A percentile compares a stretch with the other conserved stretches of the same genome.
phyloP scores from a whole-genome alignment of 352 stramenopile genomes.

The Phytopythium kandeliae region DNA sequence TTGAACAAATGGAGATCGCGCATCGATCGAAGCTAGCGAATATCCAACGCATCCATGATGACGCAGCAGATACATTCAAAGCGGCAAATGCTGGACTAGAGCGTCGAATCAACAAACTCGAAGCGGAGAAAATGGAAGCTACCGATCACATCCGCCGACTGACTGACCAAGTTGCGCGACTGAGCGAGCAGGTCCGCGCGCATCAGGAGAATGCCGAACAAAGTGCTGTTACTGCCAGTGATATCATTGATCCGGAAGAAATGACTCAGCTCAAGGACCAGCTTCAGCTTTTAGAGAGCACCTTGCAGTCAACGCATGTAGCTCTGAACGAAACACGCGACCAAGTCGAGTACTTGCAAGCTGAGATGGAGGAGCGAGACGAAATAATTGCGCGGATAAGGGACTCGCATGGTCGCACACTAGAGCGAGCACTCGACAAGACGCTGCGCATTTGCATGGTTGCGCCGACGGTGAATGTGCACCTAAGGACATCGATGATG shows the following conservation, averaged over 20 bases:
- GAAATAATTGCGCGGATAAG: conserved; percentile 21
- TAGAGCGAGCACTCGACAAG: conserved; percentile 36
- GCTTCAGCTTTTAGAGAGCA: neutral
- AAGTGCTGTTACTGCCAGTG: neutral
- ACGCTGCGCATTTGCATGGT: conserved; percentile 69
- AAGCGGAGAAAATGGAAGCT: neutral
- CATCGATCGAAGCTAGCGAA: neutral
- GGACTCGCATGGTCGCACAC: conserved; percentile 15
- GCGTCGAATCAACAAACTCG: neutral
- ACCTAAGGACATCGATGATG: too few species aligned
- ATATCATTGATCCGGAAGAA: neutral
- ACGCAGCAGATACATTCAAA: neutral
- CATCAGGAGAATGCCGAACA: neutral
- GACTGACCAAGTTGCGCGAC: neutral
- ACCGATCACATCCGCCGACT: neutral
- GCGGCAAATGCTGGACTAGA: neutral
- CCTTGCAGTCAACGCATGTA: neutral
- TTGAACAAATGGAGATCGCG: neutral
- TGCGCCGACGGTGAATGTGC: conserved; percentile 78
- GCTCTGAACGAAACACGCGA: conserved; percentile 1
- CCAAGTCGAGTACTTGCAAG: conserved; percentile 6
- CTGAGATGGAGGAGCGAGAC: conserved; percentile 13
- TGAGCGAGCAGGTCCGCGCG: neutral
- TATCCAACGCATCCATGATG: neutral
- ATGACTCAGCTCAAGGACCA: neutral